Conservation (phyloP, 345 rosid genomes). For the Erodium maritimum region DNA sequence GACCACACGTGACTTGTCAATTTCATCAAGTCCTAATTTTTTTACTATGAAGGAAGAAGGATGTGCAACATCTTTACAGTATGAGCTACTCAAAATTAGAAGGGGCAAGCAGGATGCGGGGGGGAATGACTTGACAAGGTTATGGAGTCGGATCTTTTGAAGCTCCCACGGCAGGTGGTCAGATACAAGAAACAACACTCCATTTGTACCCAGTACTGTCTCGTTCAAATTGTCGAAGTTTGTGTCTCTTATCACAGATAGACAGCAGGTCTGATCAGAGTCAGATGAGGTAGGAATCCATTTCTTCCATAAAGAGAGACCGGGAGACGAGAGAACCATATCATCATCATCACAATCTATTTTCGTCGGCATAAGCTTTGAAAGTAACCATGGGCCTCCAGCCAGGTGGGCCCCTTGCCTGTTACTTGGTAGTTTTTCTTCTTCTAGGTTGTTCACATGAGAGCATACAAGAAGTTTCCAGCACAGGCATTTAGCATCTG, state of each 20-base stretch:
- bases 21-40: conserved; percentile 47
- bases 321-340: conserved; percentile 44
- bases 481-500: conserved; percentile 52
- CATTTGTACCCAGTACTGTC: conserved; percentile 54
- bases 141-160: conserved; percentile 50
- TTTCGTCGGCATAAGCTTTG: conserved; percentile 60
- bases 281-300: conserved; percentile 36
- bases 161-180: conserved; percentile 47
- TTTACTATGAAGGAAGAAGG: conserved; percentile 26
- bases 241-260: conserved; percentile 55
- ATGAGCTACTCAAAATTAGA: conserved; percentile 46
- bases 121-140: conserved; percentile 48
- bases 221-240: conserved; percentile 24
- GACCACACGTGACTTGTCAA: conserved; percentile 55
- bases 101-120: conserved; percentile 67
- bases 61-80: conserved; percentile 24
- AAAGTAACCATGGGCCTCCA: conserved; percentile 52
- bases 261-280: conserved; percentile 38
- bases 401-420: conserved; percentile 20
- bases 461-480: conserved; percentile 71
- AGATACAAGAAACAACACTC: conserved; percentile 60
- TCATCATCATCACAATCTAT: conserved; percentile 24
- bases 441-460: conserved; percentile 24
- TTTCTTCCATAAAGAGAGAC: conserved; percentile 75
- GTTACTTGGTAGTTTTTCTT: conserved; percentile 15